These are phyloP conservation scores for Annulohypoxylon bovei DNA, from an alignment of 495 filamentous ascomycete species.

Conservation along the genomic window DNA sequence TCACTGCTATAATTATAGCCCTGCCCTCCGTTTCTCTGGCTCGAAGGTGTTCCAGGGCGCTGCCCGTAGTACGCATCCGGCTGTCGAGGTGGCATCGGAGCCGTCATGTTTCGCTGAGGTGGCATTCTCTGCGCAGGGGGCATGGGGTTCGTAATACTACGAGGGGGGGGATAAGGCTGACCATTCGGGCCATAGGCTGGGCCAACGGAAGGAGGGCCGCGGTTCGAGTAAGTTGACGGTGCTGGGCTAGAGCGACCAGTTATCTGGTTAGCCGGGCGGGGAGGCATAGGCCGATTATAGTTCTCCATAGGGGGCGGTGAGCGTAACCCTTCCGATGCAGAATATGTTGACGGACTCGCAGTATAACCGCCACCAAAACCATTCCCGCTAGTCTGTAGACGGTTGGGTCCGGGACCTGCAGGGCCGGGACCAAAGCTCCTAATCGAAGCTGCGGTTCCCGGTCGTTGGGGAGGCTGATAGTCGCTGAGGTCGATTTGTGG, in stretches of 20 bases:
- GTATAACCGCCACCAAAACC: constrained; percentile 40
- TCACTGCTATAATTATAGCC: constrained; percentile 51
- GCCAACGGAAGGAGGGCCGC: constrained; percentile 32
- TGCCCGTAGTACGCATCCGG: constrained; percentile 35
- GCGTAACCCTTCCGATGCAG: constrained; percentile 41
- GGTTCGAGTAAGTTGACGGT: constrained; percentile 50
- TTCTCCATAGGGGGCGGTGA: constrained; percentile 45
- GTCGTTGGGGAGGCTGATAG: constrained; percentile 48
- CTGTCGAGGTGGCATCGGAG: constrained; percentile 53
- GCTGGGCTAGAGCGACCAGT: constrained; percentile 53
- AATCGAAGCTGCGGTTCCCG: constrained; percentile 48
- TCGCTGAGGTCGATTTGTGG: constrained; percentile 49
- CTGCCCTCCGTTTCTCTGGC: constrained; percentile 33
- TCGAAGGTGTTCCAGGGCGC: constrained; percentile 40
- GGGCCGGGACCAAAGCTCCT: constrained; percentile 59
- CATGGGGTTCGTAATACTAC: constrained; percentile 53
- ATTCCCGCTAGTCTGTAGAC: constrained; percentile 38
- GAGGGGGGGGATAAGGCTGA: constrained; percentile 46
- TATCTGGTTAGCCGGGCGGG: constrained; percentile 33
- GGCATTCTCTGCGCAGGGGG: constrained; percentile 48
- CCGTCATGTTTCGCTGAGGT: constrained; percentile 62
- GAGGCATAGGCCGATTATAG: constrained; percentile 43
- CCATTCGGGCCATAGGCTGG: constrained; percentile 21
- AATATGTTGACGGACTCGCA: constrained; percentile 47
- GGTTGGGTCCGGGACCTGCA: constrained; percentile 43